These are phyloP conservation scores for Nevesoporus exiguus DNA, from an alignment of 768 basidiomycete genomes.

Conservation along the genomic window DNA sequence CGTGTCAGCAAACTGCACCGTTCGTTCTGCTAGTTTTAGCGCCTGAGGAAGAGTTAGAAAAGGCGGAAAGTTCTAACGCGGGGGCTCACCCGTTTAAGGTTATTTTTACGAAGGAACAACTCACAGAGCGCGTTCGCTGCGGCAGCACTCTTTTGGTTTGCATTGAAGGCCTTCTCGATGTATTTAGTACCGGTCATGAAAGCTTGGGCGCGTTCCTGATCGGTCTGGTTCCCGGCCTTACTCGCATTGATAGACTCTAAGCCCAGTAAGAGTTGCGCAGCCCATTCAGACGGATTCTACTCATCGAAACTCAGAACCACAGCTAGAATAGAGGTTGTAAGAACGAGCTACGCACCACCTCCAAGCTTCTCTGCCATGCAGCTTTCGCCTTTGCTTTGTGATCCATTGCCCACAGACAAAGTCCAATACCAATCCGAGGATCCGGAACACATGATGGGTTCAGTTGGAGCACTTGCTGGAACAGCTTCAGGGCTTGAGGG, in stretches of 20 bases:
- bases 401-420: conserved; percentile 90
- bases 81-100: conserved; percentile 51
- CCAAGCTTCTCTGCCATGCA: conserved; percentile 89
- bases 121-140: conserved; percentile 49
- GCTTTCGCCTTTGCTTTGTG: conserved; percentile 74
- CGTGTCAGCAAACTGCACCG: conserved; percentile 92
- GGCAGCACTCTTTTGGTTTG: conserved; percentile 66
- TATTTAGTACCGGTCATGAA: conserved; percentile 66
- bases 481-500: conserved; percentile 75
- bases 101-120: conserved; percentile 70
- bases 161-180: conserved; percentile 77
- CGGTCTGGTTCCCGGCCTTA: conserved; percentile 61
- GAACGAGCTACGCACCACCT: conserved; percentile 59
- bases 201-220: conserved; percentile 57
- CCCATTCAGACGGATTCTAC: conserved; percentile 77
- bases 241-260: conserved; percentile 84
- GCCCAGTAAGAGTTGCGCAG: conserved; percentile 79
- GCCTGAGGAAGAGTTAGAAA: conserved; percentile 44
- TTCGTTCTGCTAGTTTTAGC: conserved; percentile 89
- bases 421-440: conserved; percentile 91
- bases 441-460: conserved; percentile 83
- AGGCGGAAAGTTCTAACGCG: neutral
- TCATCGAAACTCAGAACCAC: neutral
- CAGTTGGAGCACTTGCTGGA: conserved; percentile 79
- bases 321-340: neutral